phyloP scores from a whole-genome alignment of 2,329 filamentous ascomycete genomes.

The Hirsutella thompsonii region DNA sequence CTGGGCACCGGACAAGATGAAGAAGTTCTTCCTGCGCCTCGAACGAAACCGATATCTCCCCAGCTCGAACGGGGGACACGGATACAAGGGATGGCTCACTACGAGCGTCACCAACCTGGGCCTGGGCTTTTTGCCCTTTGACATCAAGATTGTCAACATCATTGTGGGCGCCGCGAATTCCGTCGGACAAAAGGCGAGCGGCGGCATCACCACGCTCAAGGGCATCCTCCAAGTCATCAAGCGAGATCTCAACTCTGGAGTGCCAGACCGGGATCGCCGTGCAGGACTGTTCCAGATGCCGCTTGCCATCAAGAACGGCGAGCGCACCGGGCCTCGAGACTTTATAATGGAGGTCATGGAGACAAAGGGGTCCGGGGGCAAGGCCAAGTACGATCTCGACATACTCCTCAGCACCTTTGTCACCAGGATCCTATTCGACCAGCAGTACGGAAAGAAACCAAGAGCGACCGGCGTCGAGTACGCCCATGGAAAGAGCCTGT shows the following conservation, averaged over 20 bases:
- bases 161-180: constrained; percentile 11
- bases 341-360: constrained; percentile 24
- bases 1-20: constrained; percentile 47
- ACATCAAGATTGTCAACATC: constrained; percentile 35
- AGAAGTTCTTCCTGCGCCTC: constrained; percentile 41
- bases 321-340: constrained; percentile 34
- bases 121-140: constrained; percentile 33
- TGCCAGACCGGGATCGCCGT: constrained; percentile 26
- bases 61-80: constrained; percentile 30
- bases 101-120: constrained; percentile 37
- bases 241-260: constrained; percentile 37
- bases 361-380: constrained; percentile 7
- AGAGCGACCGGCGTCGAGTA: constrained; percentile 30
- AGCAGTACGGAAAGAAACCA: constrained; percentile 12
- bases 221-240: constrained; percentile 23
- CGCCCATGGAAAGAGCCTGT: constrained; percentile 24
- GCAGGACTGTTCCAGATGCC: constrained; percentile 32
- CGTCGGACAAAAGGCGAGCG: constrained; percentile 15
- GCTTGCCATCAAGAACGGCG: constrained; percentile 25
- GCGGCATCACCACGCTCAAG: constrained; percentile 7
- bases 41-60: constrained; percentile 38
- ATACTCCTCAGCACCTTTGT: constrained; percentile 14
- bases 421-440: constrained; percentile 22
- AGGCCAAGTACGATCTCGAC: constrained; percentile 7
- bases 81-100: constrained; percentile 44